Evolutionary conservation across 345 rosid genomes (phyloP).

Genomic region (Salix koriyanagi): DNA sequence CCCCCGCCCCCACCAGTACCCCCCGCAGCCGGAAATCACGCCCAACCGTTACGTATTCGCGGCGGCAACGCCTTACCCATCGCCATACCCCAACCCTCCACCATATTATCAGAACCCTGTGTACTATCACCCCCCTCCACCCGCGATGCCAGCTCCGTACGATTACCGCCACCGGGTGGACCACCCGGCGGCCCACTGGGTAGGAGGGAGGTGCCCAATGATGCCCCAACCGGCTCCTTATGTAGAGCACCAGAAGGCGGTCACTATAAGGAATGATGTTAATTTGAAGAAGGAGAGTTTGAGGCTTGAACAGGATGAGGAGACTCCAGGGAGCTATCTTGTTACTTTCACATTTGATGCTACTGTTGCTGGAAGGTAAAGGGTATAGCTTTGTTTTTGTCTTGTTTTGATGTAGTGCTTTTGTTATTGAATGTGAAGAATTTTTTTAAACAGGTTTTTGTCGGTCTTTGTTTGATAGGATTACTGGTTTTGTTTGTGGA

Average conservation of each 20-base stretch:
- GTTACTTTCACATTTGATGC: slow-evolving; percentile 95
- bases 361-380: slow-evolving; percentile 77
- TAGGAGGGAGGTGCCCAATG: slow-evolving; percentile 29
- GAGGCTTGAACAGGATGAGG: slow-evolving; percentile 61
- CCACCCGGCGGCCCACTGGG: slow-evolving; percentile 21
- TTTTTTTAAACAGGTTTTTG: neutral
- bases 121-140: slow-evolving; percentile 52
- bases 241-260: slow-evolving; percentile 88
- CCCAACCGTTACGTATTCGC: slow-evolving; percentile 73
- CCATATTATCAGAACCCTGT: slow-evolving; percentile 62
- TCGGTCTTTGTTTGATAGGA: neutral
- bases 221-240: slow-evolving; percentile 49
- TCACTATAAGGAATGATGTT: slow-evolving; percentile 74
- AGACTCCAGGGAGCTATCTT: slow-evolving; percentile 58
- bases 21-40: slow-evolving; percentile 66
- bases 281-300: slow-evolving; percentile 86
- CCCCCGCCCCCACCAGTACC: slow-evolving; percentile 50
- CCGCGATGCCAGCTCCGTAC: slow-evolving; percentile 54
- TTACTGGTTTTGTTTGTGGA: neutral
- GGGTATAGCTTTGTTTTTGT: neutral
- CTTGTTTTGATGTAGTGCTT: neutral
- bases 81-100: slow-evolving; percentile 51
- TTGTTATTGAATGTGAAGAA: neutral
- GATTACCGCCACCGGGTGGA: slow-evolving; percentile 51
- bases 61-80: slow-evolving; percentile 81